These are phyloP conservation scores for Madurella fahalii DNA, from an alignment of 2,329 filamentous ascomycete genomes.

Conservation along the genomic window DNA sequence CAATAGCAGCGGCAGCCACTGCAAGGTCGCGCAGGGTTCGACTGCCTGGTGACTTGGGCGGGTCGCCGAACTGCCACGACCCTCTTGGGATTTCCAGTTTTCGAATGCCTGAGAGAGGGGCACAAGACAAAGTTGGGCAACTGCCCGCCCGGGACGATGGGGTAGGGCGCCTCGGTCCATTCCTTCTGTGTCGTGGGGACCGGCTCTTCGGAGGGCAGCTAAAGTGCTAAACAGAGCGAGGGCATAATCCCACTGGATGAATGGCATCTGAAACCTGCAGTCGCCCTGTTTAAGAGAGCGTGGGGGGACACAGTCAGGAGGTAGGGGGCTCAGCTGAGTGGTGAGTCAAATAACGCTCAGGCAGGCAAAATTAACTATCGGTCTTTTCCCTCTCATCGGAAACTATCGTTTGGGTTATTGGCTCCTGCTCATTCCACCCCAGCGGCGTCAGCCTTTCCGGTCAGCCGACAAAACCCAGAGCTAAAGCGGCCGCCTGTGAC, in stretches of 20 bases:
- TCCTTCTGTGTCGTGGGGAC: no score
- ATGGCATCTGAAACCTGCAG: neutral
- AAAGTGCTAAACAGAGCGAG: neutral
- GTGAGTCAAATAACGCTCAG: neutral
- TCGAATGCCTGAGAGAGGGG: neutral
- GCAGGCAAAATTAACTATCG: neutral
- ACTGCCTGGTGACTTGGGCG: neutral
- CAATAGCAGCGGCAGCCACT: conserved; percentile 6
- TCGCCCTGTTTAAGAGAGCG: neutral
- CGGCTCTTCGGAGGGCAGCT: neutral
- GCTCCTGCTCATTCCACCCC: neutral
- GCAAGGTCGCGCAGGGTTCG: neutral
- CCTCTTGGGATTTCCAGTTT: neutral
- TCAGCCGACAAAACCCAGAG: neutral
- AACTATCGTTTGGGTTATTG: neutral
- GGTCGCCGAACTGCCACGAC: conserved; percentile 4
- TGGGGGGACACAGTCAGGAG: neutral
- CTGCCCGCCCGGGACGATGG: no score
- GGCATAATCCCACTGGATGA: neutral
- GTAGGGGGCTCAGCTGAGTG: neutral
- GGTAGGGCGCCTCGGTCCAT: no score
- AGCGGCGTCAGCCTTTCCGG: neutral
- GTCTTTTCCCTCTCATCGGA: neutral
- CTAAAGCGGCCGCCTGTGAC: neutral
- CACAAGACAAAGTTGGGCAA: neutral